Base-by-base conservation (phyloP, 768 basidiomycete species). In the Lactifluus subvellereus region DNA sequence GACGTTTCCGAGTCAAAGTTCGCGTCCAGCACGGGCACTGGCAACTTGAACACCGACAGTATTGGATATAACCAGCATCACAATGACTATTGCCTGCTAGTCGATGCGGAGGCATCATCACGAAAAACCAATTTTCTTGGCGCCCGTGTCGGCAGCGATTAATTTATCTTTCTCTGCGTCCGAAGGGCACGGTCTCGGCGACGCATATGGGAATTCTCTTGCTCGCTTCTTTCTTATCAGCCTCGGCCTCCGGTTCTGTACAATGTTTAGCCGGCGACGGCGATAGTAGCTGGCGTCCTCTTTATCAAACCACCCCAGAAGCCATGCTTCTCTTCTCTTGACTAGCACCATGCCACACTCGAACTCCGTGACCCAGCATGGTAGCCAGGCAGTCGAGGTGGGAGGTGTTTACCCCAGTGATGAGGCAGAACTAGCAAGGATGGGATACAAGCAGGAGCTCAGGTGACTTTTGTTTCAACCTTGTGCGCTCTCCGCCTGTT, bases 371-470 rank as follows among this genome's bases (percentile, higher is more conserved):
- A 14, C 22, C 16, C 30, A 45, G 48, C n/a, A 5, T 47, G 62
- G 18, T 14, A 35, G 14, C 40, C 53, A 30, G 14, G 22, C 4
- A 20, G 47, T 27, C 20, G 53, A 35, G 38, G 5, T 45, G 33
- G 58, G 47, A n/a, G 53, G 47, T 4, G 20, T 55, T 50, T 53
- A 54, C 30, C 6, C 74, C 6, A 71, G 73, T 32, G 86, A 88
- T 69, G 86, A 87, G 72, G 80, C 75, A 6, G 84, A 85, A 71
- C 74, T 88, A 5, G 84, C 84, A 32, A 75, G 84, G 61, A 84
- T 88, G 84, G 86, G 86, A 18, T 87, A 87, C 73, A 86, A 84
- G 72, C 85, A 87, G 70, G 85, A 87, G 69, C 73, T 88, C 52
- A 82, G 78, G 83, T 86, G 65, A 40, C 55, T 80, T 75, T 42